Base-by-base conservation (phyloP, 306 rosid genomes). In the Vachellia collinsii region DNA sequence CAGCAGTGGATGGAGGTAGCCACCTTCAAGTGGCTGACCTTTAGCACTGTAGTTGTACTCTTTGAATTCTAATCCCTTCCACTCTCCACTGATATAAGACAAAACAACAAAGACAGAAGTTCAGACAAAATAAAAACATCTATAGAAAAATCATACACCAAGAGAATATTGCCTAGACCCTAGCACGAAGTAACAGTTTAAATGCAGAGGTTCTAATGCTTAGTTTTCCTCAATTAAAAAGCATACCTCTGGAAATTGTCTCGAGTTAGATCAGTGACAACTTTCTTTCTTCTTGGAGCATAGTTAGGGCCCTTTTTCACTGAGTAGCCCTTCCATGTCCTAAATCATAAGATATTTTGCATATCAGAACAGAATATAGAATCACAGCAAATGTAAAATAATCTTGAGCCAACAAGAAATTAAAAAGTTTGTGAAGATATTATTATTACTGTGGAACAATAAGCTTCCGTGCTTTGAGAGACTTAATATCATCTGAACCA, bases 1-100 rank as follows among this genome's bases (percentile, higher is more conserved):
- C 77, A 93, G 90, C 79, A 93, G 82, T 6, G 99, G 99, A 90
- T 95, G 99, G 84, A 95, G 98, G 83, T 84, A 81, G 62, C 99
- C 99, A 77, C 96, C 86, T 72, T 91, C 97, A 73, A 84, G 79
- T 79, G 98, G 93, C 80, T 82, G 94, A 85, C 99, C 99, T 86
- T 93, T 90, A 47, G 99, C 97, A 1, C 53, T 86, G 87, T 88
- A 95, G 82, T 95, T 95, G 82, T 88, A 91, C 81, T 90, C 92
- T 69, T 95, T 95, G 90, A 90, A 95, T 84, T 95, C 98, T 51
- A 82, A 22, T 25, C 89, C 88, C 73, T 88, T 95, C 99, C 98
- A 95, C 72, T 90, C 93, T 19, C 98, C 96, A 46, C 99, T 92
- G 83, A 53, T 77, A 79, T 51, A 67, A 72, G 59, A 75, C 6